Evolutionary conservation across 495 filamentous ascomycete species (phyloP).

Genomic region (Penicillium paxilli): DNA sequence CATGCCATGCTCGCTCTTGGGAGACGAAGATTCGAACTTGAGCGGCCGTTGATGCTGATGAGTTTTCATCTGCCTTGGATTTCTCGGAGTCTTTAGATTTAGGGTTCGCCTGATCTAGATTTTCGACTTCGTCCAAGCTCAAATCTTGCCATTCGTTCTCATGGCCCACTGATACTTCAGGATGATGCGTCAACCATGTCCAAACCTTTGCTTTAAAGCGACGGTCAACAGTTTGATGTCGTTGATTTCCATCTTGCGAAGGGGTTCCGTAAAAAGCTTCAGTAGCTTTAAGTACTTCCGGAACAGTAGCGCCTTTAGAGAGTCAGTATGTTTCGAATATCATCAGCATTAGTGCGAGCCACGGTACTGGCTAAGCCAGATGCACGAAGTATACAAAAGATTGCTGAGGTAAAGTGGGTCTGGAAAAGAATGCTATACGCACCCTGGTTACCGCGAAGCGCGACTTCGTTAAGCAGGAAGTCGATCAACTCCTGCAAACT

Average conservation of each 20-base stretch:
- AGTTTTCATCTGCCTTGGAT: neutral
- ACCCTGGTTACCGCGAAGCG: constrained; percentile 69
- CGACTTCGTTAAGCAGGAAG: constrained; percentile 70
- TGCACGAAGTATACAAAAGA: neutral
- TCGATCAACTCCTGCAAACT: constrained; percentile 71
- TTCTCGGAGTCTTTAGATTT: constrained; percentile 1
- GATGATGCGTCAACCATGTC: constrained; percentile 54
- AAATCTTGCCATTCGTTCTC: constrained; percentile 43
- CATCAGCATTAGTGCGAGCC: too few relatives aligned
- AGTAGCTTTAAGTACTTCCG: constrained; percentile 39
- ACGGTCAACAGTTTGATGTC: constrained; percentile 43
- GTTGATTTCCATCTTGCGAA: constrained; percentile 16
- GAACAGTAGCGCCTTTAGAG: constrained; percentile 38
- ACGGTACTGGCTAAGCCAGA: too few relatives aligned
- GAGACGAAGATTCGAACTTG: constrained; percentile 55
- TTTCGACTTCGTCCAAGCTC: constrained; percentile 47
- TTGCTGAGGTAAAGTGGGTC: constrained; percentile 25
- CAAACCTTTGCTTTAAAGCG: constrained; percentile 55
- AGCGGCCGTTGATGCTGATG: neutral
- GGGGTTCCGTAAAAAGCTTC: constrained; percentile 38
- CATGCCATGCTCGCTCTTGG: constrained; percentile 70
- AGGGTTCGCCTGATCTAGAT: constrained; percentile 4
- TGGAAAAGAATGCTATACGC: constrained; percentile 35
- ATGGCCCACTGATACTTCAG: constrained; percentile 51
- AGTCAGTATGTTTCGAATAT: constrained; percentile 8